Percentiles rank a stretch among this genome's conserved stretches.
Conservation (phyloP, 148 eudicot genomes). For the Fallopia convolvulus region DNA sequence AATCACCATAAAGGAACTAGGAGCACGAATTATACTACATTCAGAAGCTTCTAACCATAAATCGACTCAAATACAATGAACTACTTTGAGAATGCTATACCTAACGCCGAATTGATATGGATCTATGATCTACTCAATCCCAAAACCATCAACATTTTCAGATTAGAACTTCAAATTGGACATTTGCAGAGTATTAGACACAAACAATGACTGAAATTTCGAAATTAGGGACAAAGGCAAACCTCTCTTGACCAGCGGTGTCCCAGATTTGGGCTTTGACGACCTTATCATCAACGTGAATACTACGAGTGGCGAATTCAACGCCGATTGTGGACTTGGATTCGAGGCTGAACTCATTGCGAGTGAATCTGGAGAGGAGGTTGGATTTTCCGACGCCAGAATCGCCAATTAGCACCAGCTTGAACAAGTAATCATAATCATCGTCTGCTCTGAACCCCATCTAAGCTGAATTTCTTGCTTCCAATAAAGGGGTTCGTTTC, state of each 20-base stretch:
- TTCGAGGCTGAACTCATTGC: conserved; percentile 40
- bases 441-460: conserved; percentile 19
- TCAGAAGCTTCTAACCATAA: too few species aligned
- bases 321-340: conserved; percentile 61
- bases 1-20: background rate
- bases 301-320: conserved; percentile 44
- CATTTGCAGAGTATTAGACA: background rate
- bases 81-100: background rate
- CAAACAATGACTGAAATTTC: background rate
- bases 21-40: background rate
- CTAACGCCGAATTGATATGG: background rate
- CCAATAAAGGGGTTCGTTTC: background rate
- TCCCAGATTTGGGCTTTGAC: conserved; percentile 42
- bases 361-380: conserved; percentile 41
- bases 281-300: conserved; percentile 44
- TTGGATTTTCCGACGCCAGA: conserved; percentile 57
- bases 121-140: background rate
- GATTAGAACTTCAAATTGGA: background rate
- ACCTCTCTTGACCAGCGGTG: conserved; percentile 14
- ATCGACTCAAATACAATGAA: too few species aligned
- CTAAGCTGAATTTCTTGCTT: background rate
- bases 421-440: conserved; percentile 54
- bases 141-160: background rate
- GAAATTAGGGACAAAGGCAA: background rate
- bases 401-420: conserved; percentile 44